Base-by-base conservation (phyloP, 306 rosid genomes). In the Benincasa hispida region DNA sequence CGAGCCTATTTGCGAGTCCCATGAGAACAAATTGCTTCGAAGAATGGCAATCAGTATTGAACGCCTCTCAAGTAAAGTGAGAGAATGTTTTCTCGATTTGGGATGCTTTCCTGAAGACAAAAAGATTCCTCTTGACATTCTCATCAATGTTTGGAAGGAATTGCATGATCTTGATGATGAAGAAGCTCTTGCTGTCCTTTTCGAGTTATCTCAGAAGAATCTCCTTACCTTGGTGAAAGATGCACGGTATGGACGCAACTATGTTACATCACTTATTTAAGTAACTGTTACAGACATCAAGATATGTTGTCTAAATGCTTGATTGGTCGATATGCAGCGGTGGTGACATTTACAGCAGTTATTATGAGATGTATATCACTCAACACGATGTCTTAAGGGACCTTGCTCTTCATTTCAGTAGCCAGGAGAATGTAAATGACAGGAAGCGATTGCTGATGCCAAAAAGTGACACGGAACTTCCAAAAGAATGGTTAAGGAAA, bases 351-450 rank as follows among this genome's bases (percentile, higher is more conserved):
- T 85, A 86, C 60, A 88, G 88, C 87, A 88, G 97, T 65, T 90
- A 77, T 82, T 91, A 85, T 79, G 98, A 91, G 72, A 85, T 91
- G 76, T 89, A 82, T n/a, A 85, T 93, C 17, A 87, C 89, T 35
- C 98, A 90, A 61, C 98, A 93, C 62, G 98, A 93, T 82, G 89
- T 91, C 10, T 78, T 93, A 78, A 78, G 98, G 86, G 94, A 91
- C 81, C 88, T 93, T 32, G 96, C 98, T 60, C 81, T 93, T 35
- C 84, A 91, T 79, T 78, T 88, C 80, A 91, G 90, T 81, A 84
- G 73, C 24, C 83, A 80, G 4, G 83, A 17, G 19, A 66, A 63
- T 39, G 28, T 89, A 13, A 72, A 57, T 39, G 82, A 84, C 24
- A 96, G 93, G 21, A 74, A 60, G 15, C 87, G 97, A 75, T 77